phyloP scores from a whole-genome alignment of 805 yeast genomes.

The Saturnispora mendoncae region DNA sequence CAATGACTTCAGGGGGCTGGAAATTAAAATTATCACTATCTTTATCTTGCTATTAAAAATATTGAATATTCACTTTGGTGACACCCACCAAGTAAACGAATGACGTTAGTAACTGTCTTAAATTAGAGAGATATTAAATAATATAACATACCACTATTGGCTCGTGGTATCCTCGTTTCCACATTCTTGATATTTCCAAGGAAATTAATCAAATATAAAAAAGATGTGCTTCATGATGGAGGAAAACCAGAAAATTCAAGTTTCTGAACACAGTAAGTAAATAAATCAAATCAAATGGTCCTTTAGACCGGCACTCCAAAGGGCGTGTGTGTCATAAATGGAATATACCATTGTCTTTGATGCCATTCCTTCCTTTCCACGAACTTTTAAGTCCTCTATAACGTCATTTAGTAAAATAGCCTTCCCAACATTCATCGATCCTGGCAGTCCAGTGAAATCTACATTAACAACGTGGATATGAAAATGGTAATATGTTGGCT shows the following conservation, averaged over 20 bases:
- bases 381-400: slow-evolving; percentile 54
- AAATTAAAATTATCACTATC: slow-evolving; percentile 6
- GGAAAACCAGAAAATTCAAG: not conserved
- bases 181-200: slow-evolving; percentile 12
- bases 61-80: too few species aligned
- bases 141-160: slow-evolving; percentile 23
- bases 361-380: slow-evolving; percentile 49
- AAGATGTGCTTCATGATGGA: not conserved
- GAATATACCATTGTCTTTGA: slow-evolving; percentile 53
- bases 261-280: too few species aligned
- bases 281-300: not conserved
- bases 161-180: slow-evolving; percentile 29
- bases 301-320: slow-evolving; percentile 43
- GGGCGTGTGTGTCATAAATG: slow-evolving; percentile 67
- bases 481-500: slow-evolving; percentile 93
- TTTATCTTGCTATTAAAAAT: slow-evolving; percentile 2
- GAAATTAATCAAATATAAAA: not conserved
- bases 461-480: slow-evolving; percentile 85
- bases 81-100: not conserved
- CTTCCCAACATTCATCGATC: slow-evolving; percentile 65
- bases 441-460: slow-evolving; percentile 57
- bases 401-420: slow-evolving; percentile 77
- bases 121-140: not conserved
- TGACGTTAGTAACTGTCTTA: slow-evolving; percentile 1
- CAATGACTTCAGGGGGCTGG: slow-evolving; percentile 10